Conservation (phyloP, 495 filamentous ascomycete genomes). For the Penicillium macrosclerotiorum region DNA sequence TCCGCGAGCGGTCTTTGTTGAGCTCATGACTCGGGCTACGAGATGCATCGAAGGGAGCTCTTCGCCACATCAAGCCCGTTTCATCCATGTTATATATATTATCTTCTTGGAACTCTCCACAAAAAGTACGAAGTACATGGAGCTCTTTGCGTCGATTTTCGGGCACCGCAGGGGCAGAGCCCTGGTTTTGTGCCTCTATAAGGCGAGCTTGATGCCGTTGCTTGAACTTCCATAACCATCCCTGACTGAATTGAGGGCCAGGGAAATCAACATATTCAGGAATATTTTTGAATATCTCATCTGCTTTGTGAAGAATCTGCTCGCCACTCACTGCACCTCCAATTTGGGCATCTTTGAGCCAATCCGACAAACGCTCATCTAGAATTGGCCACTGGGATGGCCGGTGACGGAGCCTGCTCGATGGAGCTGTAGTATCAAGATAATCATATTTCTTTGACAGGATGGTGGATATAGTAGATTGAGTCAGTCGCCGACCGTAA, state of each 20-base stretch:
- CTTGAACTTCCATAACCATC: constrained; percentile 27
- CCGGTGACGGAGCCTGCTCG: neutral
- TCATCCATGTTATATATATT: constrained; percentile 30
- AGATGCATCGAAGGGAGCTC: constrained; percentile 11
- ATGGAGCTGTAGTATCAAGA: constrained; percentile 3
- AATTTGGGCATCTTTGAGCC: constrained; percentile 11
- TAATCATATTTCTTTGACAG: constrained; percentile 8
- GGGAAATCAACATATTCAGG: constrained; percentile 10
- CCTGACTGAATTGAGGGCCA: constrained; percentile 21
- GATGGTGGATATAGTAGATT: constrained; percentile 6
- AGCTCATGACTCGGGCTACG: neutral
- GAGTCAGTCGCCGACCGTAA: constrained; percentile 1
- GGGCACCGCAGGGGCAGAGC: neutral
- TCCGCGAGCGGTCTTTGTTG: constrained; percentile 15
- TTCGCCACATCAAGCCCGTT: constrained; percentile 23
- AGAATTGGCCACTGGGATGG: constrained; percentile 18
- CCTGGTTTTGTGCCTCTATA: neutral
- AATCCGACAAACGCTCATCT: constrained; percentile 14
- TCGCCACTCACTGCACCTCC: constrained; percentile 10
- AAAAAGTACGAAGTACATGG: constrained; percentile 11
- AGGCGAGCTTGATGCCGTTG: constrained; percentile 10
- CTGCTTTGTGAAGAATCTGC: constrained; percentile 13
- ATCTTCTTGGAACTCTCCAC: constrained; percentile 16
- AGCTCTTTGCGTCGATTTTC: constrained; percentile 3
- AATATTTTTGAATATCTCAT: constrained; percentile 18